Percentiles rank a stretch among this genome's conserved stretches.
Evolutionary conservation across 164 flowering plant genomes (phyloP).

Genomic region (Vitis labrusca): DNA sequence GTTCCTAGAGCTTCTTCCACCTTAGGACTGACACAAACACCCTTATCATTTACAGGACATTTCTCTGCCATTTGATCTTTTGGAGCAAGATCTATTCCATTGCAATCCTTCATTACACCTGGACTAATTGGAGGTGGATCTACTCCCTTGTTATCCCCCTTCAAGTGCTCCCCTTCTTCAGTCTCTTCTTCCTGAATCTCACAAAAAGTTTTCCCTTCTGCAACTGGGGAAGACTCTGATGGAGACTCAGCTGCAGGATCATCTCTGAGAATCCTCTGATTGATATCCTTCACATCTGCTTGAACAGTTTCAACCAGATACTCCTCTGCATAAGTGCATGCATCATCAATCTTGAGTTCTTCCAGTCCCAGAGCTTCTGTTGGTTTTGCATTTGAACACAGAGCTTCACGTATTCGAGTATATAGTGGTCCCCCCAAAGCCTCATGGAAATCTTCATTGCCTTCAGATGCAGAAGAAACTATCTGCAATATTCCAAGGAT

Average conservation of each 20-base stretch:
- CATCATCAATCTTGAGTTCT: conserved; percentile 18
- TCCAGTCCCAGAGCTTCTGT: conserved; percentile 14
- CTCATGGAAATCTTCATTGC: conserved; percentile 51
- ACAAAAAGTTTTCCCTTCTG: conserved; percentile 11
- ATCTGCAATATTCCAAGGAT: conserved; percentile 37
- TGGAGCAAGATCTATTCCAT: conserved; percentile 2
- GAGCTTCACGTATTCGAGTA: conserved; percentile 52
- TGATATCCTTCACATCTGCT: conserved; percentile 5
- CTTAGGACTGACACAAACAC: conserved; percentile 44
- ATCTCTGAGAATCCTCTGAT: conserved; percentile 12
- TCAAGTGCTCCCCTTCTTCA: conserved; percentile 11
- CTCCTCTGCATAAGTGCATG: conserved; percentile 16
- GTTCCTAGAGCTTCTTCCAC: conserved; percentile 70
- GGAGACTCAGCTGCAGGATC: conserved; percentile 7
- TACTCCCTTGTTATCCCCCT: conserved; percentile 3
- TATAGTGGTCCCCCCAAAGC: conserved; percentile 64
- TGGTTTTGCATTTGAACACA: conserved; percentile 23
- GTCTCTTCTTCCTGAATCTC: conserved; percentile 64
- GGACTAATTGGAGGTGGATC: conserved; percentile 6
- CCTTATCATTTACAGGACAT: conserved; percentile 15
- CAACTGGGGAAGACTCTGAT: conserved; percentile 3
- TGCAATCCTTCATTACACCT: not conserved
- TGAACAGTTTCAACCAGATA: conserved; percentile 4
- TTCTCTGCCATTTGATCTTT: conserved; percentile 8
- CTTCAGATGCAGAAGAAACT: conserved; percentile 55